These are phyloP conservation scores for Acidomyces sp. DNA, from an alignment of 495 filamentous ascomycete genomes.

Conservation along the genomic window DNA sequence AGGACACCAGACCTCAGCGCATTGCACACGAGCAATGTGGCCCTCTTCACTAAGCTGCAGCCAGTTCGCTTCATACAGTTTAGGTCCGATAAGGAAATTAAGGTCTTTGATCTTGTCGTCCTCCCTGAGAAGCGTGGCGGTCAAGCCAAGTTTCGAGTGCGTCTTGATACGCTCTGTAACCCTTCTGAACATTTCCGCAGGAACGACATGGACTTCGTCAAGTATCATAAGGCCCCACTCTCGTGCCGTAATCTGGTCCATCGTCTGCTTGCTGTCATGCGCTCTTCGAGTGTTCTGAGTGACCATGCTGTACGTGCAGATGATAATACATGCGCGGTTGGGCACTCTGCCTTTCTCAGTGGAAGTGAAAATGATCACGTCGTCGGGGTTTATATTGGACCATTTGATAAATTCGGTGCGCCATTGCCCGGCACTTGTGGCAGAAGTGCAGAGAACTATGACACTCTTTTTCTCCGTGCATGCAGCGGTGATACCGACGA, in stretches of 20 bases:
- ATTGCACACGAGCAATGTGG: constrained; percentile 94
- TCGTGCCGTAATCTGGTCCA: constrained; percentile 81
- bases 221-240: constrained; percentile 98
- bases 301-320: constrained; percentile 97
- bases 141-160: constrained; percentile 93
- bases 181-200: constrained; percentile 86
- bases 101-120: constrained; percentile 97
- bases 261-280: constrained; percentile 91
- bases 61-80: constrained; percentile 98
- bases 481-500: constrained; percentile 92
- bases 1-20: constrained; percentile 97
- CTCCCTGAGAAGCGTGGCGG: constrained; percentile 85
- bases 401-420: constrained; percentile 89
- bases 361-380: constrained; percentile 89
- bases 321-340: constrained; percentile 83
- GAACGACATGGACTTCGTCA: constrained; percentile 97
- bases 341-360: constrained; percentile 85
- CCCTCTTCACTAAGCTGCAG: constrained; percentile 96
- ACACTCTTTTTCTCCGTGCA: constrained; percentile 95
- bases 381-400: constrained; percentile 90
- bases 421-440: constrained; percentile 98
- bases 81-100: constrained; percentile 95
- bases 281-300: constrained; percentile 75
- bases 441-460: constrained; percentile 89
- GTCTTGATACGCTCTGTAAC: constrained; percentile 84